A percentile compares a stretch with the other conserved stretches of the same genome.
Conservation (phyloP, 441 rosid species). For the Eutrema salsugineum region DNA sequence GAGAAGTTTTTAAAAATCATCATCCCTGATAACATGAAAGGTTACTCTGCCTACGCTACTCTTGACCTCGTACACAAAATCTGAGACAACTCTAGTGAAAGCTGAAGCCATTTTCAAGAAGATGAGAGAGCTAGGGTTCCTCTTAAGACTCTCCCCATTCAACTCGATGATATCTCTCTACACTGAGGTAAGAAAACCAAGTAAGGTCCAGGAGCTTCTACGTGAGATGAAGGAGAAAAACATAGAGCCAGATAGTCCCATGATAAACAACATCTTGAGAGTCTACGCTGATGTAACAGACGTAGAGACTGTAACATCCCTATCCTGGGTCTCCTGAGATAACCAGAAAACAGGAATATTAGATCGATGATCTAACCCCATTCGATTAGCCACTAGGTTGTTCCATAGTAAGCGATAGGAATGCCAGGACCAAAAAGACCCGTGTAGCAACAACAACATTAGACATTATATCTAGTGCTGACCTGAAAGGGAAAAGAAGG, state of each 20-base stretch:
- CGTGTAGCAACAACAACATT: too few relatives aligned
- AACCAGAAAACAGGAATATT: too few relatives aligned
- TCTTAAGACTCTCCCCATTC: not conserved
- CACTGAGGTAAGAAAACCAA: not conserved
- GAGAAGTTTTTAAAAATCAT: not conserved
- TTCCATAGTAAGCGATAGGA: too few relatives aligned
- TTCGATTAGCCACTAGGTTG: too few relatives aligned
- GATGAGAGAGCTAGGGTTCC: slow-evolving; percentile 8
- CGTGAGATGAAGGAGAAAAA: not conserved
- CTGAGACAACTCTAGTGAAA: not conserved
- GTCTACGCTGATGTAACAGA: not conserved
- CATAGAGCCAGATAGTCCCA: not conserved
- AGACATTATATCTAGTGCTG: too few relatives aligned
- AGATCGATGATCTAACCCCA: too few relatives aligned
- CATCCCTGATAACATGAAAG: slow-evolving; percentile 1
- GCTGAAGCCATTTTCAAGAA: slow-evolving; percentile 3
- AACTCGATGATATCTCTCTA: not conserved
- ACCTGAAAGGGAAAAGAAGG: too few relatives aligned
- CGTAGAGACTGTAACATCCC: too few relatives aligned
- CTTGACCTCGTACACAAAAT: not conserved
- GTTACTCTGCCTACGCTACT: not conserved
- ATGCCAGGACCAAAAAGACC: too few relatives aligned
- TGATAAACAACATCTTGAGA: not conserved
- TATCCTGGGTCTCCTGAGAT: too few relatives aligned
- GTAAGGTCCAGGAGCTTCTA: not conserved